Base-by-base conservation (phyloP, 1,139 yeast genomes). In the Scheffersomyces quercinus region DNA sequence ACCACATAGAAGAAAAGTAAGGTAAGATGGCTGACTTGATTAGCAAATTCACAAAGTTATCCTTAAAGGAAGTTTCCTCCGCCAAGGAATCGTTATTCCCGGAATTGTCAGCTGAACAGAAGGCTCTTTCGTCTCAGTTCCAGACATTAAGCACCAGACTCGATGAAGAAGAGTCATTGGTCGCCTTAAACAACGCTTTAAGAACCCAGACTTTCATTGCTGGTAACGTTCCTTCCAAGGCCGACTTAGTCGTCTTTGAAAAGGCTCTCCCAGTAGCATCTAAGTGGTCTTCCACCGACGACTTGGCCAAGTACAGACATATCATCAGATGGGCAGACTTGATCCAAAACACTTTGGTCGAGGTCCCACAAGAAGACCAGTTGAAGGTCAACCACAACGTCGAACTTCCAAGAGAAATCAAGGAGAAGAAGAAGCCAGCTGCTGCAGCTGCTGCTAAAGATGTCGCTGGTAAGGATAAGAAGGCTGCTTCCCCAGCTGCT, bases 301-400 rank as follows among this genome's bases (percentile, higher is more conserved):
- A 83, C 46, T 54, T 78, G 47, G 78, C 81, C 41, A 64, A 67
- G 40, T 67, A 68, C 62, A 87, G 97, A 77, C 98, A 91, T 67
- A 75, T 90, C 49, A 71, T 89, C 51, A 85, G 98, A 77, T 93
- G 98, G 97, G 80, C 81, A 20, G 97, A 90, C 59, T 79, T 88
- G 57, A 70, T 93, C 50, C 98, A 93, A 72, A 81, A 83, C 62
- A 73, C 81, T 28, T 66, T 76, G 47, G 76, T 82, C 35, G 71
- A 68, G 11, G 75, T 85, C 37, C 80, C 85, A 43, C 79, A 72
- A 42, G 72, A 65, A 31, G 76, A 75, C 30, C 75, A 79, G 60
- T 59, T 91, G 48, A 62, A 59, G 40, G 64, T 90, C 47, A 81
- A 88, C 61, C 70, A 70, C 55, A 79, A 81, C 52, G 72, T 81